Percentiles rank a stretch among this genome's conserved stretches.
phyloP scores from a whole-genome alignment of 495 filamentous ascomycete species.

The Aspergillus wentii region DNA sequence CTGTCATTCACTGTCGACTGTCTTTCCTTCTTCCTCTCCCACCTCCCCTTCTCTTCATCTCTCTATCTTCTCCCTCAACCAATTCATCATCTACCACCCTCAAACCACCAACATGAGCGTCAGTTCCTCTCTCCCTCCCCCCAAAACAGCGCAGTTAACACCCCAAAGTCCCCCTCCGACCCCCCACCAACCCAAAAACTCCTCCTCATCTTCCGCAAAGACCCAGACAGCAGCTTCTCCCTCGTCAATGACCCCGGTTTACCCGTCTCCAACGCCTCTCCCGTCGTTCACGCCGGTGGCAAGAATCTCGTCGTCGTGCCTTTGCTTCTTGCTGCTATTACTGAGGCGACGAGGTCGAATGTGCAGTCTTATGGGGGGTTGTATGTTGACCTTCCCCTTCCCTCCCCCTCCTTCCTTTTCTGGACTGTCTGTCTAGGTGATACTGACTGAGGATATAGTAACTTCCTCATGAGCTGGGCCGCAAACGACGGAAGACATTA shows the following conservation, averaged over 20 bases:
- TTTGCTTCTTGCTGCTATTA: background rate
- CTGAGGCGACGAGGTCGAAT: background rate
- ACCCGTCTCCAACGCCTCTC: background rate
- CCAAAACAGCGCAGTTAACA: background rate
- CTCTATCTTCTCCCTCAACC: slow-evolving; percentile 8
- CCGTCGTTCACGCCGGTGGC: background rate
- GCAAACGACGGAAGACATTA: background rate
- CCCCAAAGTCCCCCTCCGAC: background rate
- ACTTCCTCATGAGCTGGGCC: background rate
- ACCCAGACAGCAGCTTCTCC: background rate
- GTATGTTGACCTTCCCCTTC: background rate
- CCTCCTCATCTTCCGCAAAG: slow-evolving; percentile 1
- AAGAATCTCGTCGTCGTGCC: background rate
- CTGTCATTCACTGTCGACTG: too few relatives aligned
- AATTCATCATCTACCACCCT: background rate
- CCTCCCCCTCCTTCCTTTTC: background rate
- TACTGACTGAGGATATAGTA: background rate
- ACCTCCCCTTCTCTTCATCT: slow-evolving; percentile 1
- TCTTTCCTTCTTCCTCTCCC: too few relatives aligned
- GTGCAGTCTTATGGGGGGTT: background rate
- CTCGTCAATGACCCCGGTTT: background rate
- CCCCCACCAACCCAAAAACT: background rate
- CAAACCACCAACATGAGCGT: background rate
- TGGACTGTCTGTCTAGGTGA: background rate
- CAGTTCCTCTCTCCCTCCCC: background rate